A percentile compares a stretch with the other conserved stretches of the same genome.
Evolutionary conservation across 257 asterid species (phyloP).

Genomic region (Euphrasia confusa): DNA sequence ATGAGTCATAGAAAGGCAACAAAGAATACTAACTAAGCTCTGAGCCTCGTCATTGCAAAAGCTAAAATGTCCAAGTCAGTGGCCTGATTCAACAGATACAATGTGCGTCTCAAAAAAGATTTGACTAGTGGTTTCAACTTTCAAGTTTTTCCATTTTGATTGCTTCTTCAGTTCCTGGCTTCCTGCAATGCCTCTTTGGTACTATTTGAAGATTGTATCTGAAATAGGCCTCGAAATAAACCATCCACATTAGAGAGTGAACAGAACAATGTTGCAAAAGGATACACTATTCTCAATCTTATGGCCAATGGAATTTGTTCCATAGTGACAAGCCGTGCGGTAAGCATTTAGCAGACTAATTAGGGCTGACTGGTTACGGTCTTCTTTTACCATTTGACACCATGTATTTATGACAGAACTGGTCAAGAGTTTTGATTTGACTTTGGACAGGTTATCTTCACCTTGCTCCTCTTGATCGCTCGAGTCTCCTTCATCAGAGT

Average conservation of each 20-base stretch:
- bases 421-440: slow-evolving; percentile 45
- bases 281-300: slow-evolving; percentile 57
- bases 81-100: slow-evolving; percentile 73
- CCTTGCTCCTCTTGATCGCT: slow-evolving; percentile 41
- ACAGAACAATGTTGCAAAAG: slow-evolving; percentile 54
- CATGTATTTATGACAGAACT: slow-evolving; percentile 45
- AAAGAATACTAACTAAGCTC: slow-evolving; percentile 60
- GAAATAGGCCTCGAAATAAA: slow-evolving; percentile 53
- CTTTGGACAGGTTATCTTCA: slow-evolving; percentile 37
- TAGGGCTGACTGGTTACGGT: slow-evolving; percentile 47
- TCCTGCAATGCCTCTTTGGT: slow-evolving; percentile 44
- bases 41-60: slow-evolving; percentile 58
- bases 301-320: slow-evolving; percentile 58
- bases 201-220: slow-evolving; percentile 46
- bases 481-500: slow-evolving; percentile 64
- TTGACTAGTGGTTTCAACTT: slow-evolving; percentile 67
- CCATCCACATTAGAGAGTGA: slow-evolving; percentile 64
- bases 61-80: slow-evolving; percentile 69
- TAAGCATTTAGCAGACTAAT: slow-evolving; percentile 75
- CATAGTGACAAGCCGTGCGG: slow-evolving; percentile 89
- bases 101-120: slow-evolving; percentile 75
- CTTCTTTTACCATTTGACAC: slow-evolving; percentile 57
- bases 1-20: slow-evolving; percentile 66
- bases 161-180: slow-evolving; percentile 54
- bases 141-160: slow-evolving; percentile 57